phyloP scores from a whole-genome alignment of 352 stramenopile genomes.

The Phytophthora pinifolia region DNA sequence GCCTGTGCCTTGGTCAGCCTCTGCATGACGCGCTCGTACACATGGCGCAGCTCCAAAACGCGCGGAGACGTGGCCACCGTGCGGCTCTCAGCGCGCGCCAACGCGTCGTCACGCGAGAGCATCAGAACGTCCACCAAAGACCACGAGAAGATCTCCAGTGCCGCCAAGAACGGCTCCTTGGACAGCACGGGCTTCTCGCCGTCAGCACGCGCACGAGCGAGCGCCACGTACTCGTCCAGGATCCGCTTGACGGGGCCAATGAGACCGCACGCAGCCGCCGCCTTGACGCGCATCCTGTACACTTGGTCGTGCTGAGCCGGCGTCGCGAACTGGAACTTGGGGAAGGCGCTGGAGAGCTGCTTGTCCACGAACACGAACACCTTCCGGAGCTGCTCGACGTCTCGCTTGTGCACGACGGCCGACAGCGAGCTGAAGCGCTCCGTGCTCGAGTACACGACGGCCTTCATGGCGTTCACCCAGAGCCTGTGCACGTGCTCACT shows the following conservation, averaged over 20 bases:
- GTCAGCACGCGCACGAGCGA: constrained; percentile 13
- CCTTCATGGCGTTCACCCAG: constrained; percentile 67
- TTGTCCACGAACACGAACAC: constrained; percentile 61
- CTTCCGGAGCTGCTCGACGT: constrained; percentile 54
- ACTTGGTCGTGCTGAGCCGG: constrained; percentile 51
- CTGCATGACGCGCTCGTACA: constrained; percentile 41
- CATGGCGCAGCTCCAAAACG: constrained; percentile 44
- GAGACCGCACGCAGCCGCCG: constrained; percentile 56
- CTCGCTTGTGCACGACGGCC: constrained; percentile 32
- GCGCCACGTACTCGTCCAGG: constrained; percentile 62
- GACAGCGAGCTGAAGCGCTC: constrained; percentile 55
- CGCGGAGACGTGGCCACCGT: constrained; percentile 48
- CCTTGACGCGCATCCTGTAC: constrained; percentile 62
- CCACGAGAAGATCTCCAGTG: constrained; percentile 57
- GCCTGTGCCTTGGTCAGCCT: constrained; percentile 26
- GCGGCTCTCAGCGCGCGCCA: constrained; percentile 33
- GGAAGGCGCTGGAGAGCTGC: constrained; percentile 57
- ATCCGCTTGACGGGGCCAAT: constrained; percentile 42
- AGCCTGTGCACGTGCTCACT: constrained; percentile 45
- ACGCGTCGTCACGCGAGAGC: constrained; percentile 42
- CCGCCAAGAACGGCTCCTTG: constrained; percentile 39
- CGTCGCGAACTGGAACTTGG: constrained; percentile 44
- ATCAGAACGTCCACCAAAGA: constrained; percentile 56
- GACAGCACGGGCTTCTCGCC: constrained; percentile 32
- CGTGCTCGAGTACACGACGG: constrained; percentile 60